Conservation (phyloP, 2,329 filamentous ascomycete genomes). For the Sporothrix globosa region DNA sequence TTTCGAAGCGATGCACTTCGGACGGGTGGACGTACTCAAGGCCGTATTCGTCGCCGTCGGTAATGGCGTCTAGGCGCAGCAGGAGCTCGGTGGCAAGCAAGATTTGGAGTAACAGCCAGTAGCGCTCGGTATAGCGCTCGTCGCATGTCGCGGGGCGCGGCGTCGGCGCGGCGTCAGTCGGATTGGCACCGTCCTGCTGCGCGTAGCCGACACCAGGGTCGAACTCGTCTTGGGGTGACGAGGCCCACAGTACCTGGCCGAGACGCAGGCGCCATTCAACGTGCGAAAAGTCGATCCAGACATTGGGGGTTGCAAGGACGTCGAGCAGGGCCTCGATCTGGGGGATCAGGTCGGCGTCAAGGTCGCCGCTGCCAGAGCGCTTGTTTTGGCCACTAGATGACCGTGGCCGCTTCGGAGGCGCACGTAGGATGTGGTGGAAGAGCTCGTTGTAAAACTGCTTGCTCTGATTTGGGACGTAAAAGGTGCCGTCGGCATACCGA, state of each 20-base stretch:
- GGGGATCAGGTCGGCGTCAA: conserved; percentile 57
- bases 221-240: conserved; percentile 34
- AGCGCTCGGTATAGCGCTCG: conserved; percentile 64
- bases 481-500: conserved; percentile 58
- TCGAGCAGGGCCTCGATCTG: conserved; percentile 71
- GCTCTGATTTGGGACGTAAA: conserved; percentile 54
- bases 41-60: conserved; percentile 61
- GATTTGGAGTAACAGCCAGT: conserved; percentile 69
- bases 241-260: conserved; percentile 70
- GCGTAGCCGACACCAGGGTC: conserved; percentile 20
- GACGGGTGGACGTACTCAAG: conserved; percentile 56
- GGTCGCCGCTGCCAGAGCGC: conserved; percentile 44
- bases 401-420: conserved; percentile 52
- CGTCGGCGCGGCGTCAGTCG: conserved; percentile 48
- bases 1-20: conserved; percentile 64
- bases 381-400: conserved; percentile 57
- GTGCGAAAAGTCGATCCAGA: conserved; percentile 75
- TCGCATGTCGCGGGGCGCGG: conserved; percentile 53
- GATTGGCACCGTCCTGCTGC: conserved; percentile 49
- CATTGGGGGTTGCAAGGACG: conserved; percentile 64
- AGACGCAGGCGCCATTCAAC: conserved; percentile 75
- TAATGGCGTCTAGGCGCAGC: conserved; percentile 65
- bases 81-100: conserved; percentile 68
- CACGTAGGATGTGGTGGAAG: conserved; percentile 62
- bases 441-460: conserved; percentile 65